A percentile compares a stretch with the other conserved stretches of the same genome.
Conservation (phyloP, 2,329 filamentous ascomycete species). For the Colletotrichum tofieldiae region DNA sequence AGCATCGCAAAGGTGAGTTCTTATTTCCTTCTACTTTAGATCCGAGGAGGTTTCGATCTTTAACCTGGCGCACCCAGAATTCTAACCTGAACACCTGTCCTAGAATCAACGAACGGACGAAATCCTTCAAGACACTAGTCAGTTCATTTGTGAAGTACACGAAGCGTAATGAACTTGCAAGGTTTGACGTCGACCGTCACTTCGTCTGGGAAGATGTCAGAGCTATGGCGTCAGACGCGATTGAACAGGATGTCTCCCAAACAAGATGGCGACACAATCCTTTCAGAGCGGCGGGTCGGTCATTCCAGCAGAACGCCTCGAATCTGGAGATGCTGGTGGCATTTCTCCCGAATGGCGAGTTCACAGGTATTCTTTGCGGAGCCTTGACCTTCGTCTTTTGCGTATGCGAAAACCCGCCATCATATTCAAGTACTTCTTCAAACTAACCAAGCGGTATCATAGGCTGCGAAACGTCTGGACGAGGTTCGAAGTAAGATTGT, state of each 20-base stretch:
- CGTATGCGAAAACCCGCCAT: background rate
- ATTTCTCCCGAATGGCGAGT: constrained; percentile 8
- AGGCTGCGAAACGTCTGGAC: constrained; percentile 18
- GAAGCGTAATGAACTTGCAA: background rate
- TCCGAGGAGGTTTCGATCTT: background rate
- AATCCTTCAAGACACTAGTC: constrained; percentile 1
- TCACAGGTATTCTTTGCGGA: constrained; percentile 20
- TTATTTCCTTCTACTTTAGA: background rate
- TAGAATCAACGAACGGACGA: constrained; percentile 1
- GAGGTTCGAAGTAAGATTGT: constrained; percentile 28
- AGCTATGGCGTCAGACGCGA: constrained; percentile 5
- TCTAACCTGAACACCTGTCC: background rate
- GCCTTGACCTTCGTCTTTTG: constrained; percentile 23
- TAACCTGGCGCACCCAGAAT: background rate
- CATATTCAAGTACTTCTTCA: rapidly evolving
- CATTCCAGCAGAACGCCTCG: constrained; percentile 14
- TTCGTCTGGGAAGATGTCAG: constrained; percentile 26
- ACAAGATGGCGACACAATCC: constrained; percentile 11
- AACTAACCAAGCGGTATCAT: background rate
- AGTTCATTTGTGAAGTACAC: background rate
- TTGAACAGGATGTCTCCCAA: constrained; percentile 21
- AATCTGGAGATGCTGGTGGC: constrained; percentile 22
- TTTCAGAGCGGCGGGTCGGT: constrained; percentile 20
- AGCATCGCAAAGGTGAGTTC: background rate
- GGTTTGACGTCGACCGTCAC: constrained; percentile 14